Evolutionary conservation across 2,329 filamentous ascomycete species (phyloP).

Genomic region (Emmonsia crescens): DNA sequence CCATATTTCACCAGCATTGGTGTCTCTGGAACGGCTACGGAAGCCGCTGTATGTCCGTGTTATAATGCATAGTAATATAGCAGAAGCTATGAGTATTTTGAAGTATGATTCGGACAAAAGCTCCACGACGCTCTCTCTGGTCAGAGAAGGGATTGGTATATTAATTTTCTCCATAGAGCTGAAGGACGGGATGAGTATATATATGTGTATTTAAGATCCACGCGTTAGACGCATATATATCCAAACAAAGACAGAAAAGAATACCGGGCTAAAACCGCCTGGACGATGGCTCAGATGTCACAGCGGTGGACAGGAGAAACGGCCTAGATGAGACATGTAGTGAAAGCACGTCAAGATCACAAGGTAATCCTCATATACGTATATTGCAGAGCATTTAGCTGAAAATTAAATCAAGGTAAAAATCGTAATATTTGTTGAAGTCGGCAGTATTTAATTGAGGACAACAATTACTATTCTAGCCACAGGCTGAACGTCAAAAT

Average conservation of each 20-base stretch:
- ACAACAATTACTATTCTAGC: too few relatives aligned
- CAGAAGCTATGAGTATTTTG: conserved; percentile 18
- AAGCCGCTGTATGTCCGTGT: conserved; percentile 31
- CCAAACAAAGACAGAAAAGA: not conserved
- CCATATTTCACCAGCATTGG: conserved; percentile 18
- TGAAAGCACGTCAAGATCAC: not conserved
- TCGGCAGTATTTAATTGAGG: too few relatives aligned
- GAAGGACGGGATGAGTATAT: not conserved
- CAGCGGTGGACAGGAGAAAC: not conserved
- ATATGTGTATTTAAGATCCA: not conserved
- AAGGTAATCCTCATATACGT: not conserved
- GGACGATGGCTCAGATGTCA: too few relatives aligned
- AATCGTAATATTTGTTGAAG: too few relatives aligned
- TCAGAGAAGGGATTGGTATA: conserved; percentile 4
- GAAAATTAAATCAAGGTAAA: too few relatives aligned
- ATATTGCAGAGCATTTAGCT: not conserved
- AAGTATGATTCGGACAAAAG: conserved; percentile 11
- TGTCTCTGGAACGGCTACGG: conserved; percentile 18
- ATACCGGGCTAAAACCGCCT: too few relatives aligned
- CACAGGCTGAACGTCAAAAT: too few relatives aligned
- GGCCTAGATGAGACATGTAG: not conserved
- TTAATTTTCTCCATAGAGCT: conserved; percentile 19
- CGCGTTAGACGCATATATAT: not conserved
- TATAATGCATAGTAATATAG: conserved; percentile 25
- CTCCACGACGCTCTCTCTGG: not conserved